Percentiles rank a stretch among this genome's conserved stretches.
Conservation (phyloP, 768 basidiomycete species). For the Gymnopilus junonius region DNA sequence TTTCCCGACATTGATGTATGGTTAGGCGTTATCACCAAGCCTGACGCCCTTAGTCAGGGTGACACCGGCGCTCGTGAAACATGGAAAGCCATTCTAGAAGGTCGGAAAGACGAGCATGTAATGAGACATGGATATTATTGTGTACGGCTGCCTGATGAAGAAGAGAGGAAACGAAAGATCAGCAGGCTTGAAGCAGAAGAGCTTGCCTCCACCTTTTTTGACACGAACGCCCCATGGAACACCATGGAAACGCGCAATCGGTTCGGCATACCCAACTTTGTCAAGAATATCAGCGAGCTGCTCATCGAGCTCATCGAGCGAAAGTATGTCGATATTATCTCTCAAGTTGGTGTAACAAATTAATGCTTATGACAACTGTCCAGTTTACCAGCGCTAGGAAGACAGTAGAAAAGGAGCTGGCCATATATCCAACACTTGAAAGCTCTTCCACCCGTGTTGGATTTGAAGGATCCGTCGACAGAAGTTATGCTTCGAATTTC, state of each 20-base stretch:
- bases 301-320: conserved; percentile 56
- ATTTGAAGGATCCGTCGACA: conserved; percentile 40
- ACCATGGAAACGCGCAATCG: conserved; percentile 45
- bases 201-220: conserved; percentile 50
- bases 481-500: conserved; percentile 50
- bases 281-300: conserved; percentile 53
- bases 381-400: conserved; percentile 49
- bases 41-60: conserved; percentile 55
- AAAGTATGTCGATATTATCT: conserved; percentile 42
- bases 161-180: conserved; percentile 45
- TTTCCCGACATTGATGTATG: neutral
- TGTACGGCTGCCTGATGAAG: conserved; percentile 67
- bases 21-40: conserved; percentile 72
- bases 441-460: conserved; percentile 43
- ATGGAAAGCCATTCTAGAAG: conserved; percentile 61
- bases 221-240: conserved; percentile 55
- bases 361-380: neutral
- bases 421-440: conserved; percentile 35
- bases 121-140: conserved; percentile 68
- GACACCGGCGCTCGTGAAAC: conserved; percentile 39
- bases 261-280: conserved; percentile 61
- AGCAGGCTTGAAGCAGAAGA: conserved; percentile 40
- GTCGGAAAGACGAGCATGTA: conserved; percentile 35
- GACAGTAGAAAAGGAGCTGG: conserved; percentile 45
- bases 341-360: neutral